These are phyloP conservation scores for Chimonanthus salicifolius DNA, from an alignment of 164 flowering plant genomes.

Conservation along the genomic window DNA sequence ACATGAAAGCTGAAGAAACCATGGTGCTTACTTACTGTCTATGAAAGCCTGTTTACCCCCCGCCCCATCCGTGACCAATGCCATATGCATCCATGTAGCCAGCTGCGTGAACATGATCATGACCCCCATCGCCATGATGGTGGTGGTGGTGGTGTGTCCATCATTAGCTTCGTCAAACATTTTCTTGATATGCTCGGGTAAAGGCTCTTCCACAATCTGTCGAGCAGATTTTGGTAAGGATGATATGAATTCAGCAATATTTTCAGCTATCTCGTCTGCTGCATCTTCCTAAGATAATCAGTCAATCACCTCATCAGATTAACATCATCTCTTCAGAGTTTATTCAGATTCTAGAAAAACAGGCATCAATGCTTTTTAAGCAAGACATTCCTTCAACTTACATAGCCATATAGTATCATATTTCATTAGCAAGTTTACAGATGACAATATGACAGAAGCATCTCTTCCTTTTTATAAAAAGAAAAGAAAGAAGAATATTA, in stretches of 20 bases:
- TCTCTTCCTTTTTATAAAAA: no score
- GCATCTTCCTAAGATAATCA: constrained; percentile 48
- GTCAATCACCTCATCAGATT: neutral
- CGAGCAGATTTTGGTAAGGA: constrained; percentile 58
- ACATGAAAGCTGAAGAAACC: no score
- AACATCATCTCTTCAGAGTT: neutral
- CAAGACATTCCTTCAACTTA: no score
- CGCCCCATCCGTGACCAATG: constrained; percentile 53
- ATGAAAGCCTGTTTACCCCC: constrained; percentile 8
- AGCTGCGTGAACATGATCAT: constrained; percentile 33
- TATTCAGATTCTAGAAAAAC: neutral
- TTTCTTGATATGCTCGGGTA: constrained; percentile 60
- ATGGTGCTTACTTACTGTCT: no score
- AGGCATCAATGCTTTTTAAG: neutral
- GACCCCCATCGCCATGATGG: constrained; percentile 30
- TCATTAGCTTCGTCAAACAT: constrained; percentile 48
- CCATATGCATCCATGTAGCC: constrained; percentile 67
- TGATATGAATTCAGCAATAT: constrained; percentile 47
- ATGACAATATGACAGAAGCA: no score
- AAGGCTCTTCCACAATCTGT: constrained; percentile 48
- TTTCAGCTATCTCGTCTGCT: constrained; percentile 59
- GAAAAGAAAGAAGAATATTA: no score
- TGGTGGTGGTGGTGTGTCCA: constrained; percentile 26
- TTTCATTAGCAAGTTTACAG: no score
- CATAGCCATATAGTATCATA: no score